Evolutionary conservation across 169 alveolate species (phyloP), one percentile per base, ranked within the genome.

Genomic region (Neospora caninum): DNA sequence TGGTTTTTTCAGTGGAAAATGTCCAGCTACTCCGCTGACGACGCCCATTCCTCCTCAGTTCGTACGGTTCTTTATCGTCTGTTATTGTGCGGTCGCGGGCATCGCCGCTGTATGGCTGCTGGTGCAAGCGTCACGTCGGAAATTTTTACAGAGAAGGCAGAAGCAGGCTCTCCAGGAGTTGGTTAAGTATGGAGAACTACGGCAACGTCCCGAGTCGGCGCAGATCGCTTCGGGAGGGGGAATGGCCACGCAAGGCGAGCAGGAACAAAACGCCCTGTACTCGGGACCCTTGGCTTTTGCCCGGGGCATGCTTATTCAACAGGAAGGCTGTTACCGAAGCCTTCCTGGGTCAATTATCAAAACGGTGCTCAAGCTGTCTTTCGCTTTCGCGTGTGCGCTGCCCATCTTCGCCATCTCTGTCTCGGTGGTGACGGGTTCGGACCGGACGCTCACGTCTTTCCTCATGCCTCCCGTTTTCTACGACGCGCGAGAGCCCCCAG

Each of bases 251-350:
- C 10, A 49, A 78, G n/a, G 45, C 18, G 86, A 78, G 39, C n/a
- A n/a, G 41, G 86, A 78, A 36, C 9, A n/a, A 4, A n/a, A n/a
- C 39, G 10, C 27, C 42, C 1, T 78, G 27, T n/a, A 78, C 27
- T 10, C 42, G 13, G n/a, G 43, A 7, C 86, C 86, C 27, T 38
- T 78, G 45, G 31, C n/a, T 0, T 78, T 78, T n/a, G 86, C 31
- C 45, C 86, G 86, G 10, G 86, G 86, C 18, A 78, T 78, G 86
- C 45, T 78, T 2, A n/a, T 78, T 78, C 86, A 78, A 43, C 86
- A 78, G 86, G 86, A 78, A n/a, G 86, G 86, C 29, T 29, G 86
- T n/a, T 36, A 78, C n/a, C 41, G 42, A n/a, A 78, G 86, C 86
- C 43, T 78, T 16, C 86, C 45, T n/a, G 86, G 86, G 22, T 78